Evolutionary conservation across 441 rosid species (phyloP), one percentile per base, ranked within the genome.

Genomic region (Populus tomentosa): DNA sequence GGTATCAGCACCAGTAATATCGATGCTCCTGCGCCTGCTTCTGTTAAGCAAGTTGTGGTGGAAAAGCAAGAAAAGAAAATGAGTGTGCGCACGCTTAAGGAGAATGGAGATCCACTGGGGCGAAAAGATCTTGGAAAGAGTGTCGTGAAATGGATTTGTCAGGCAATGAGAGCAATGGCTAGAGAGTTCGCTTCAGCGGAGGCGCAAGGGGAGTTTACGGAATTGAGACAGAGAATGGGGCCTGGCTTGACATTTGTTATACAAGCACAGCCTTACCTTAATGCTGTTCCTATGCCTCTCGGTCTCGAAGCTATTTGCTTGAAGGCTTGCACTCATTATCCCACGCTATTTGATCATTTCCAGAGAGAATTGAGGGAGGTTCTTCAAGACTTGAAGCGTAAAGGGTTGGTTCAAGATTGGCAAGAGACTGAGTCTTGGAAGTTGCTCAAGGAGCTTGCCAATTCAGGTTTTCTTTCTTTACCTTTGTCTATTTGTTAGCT

Each of bases 41-140:
- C 18, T 50, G 20, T 28, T 23, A 40, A 26, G 74, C 71, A 67
- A 56, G 70, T 74, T 7, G 80, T 72, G 64, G 32, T 70, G 26
- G 72, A 63, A 6, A 77, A 74, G 40, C 33, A 73, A 14, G 76
- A 79, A 64, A 73, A 77, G 76, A 38, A 84, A 77, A 71, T 50
- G 73, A 75, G 83, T 67, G 84, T 89, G 61, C 26, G 80, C 24
- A 72, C 76, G 74, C 83, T 93, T 84, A 73, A 87, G 79, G 94
- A 89, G 76, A 95, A 91, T 66, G 99, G 98, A n/a, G 93, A 95
- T 75, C 99, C 99, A 0, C 78, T 95, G 50, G 99, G 99, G 16
- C 70, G 87, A 82, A 89, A 81, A 77, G 97, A 95, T 76, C 84
- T 95, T 56, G 98, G 99, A 67, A 92, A 86, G 88, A 79, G 79